phyloP scores from a whole-genome alignment of 306 rosid species.

The Pyrus pyrifolia region DNA sequence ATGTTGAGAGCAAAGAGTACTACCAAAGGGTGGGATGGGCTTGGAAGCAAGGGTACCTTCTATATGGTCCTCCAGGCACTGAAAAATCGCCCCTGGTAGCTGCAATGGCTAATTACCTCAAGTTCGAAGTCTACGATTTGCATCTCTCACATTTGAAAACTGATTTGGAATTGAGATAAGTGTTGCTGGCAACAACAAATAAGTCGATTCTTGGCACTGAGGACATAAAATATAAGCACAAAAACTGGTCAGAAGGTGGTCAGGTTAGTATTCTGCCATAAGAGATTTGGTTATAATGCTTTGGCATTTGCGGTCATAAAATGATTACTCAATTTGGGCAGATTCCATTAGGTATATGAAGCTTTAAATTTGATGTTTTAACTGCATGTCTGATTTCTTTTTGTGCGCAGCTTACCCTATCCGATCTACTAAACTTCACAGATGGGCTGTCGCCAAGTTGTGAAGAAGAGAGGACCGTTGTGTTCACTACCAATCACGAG shows the following conservation, averaged over 20 bases:
- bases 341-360: too few species aligned
- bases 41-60: conserved; percentile 26
- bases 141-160: conserved; percentile 11
- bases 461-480: conserved; percentile 24
- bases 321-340: too few species aligned
- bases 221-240: neutral
- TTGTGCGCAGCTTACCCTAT: conserved; percentile 8
- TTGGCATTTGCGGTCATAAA: too few species aligned
- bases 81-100: conserved; percentile 23
- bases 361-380: too few species aligned
- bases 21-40: conserved; percentile 24
- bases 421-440: conserved; percentile 26
- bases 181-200: conserved; percentile 11
- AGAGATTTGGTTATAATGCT: too few species aligned
- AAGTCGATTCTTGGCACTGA: conserved; percentile 22
- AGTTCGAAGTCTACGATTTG: conserved; percentile 24
- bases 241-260: too few species aligned
- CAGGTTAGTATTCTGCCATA: too few species aligned
- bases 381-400: neutral
- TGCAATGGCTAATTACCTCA: conserved; percentile 27
- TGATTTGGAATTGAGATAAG: conserved; percentile 14
- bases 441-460: conserved; percentile 31
- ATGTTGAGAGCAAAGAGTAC: conserved; percentile 15
- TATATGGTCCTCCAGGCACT: conserved; percentile 24
- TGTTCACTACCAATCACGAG: conserved; percentile 27